Evolutionary conservation across 2,329 filamentous ascomycete genomes (phyloP).

Genomic region (Rhynchosporium agropyri): DNA sequence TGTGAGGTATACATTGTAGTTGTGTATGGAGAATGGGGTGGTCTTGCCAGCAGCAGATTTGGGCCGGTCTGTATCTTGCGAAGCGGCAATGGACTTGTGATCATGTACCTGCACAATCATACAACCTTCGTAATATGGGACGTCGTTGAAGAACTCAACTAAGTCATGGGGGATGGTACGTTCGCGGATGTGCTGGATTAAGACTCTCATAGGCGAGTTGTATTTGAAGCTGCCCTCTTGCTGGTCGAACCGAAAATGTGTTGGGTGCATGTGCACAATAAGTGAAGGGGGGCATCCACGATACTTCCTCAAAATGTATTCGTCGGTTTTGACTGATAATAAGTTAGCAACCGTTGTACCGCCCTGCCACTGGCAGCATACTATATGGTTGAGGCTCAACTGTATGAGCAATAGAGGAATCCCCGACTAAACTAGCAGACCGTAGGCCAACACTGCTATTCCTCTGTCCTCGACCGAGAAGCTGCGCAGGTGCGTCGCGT

Average conservation of each 20-base stretch:
- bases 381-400: constrained; percentile 56
- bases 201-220: constrained; percentile 84
- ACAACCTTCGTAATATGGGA: constrained; percentile 90
- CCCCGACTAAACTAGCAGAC: constrained; percentile 52
- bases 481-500: constrained; percentile 55
- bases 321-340: constrained; percentile 66
- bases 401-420: constrained; percentile 44
- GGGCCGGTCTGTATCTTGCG: constrained; percentile 60
- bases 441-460: constrained; percentile 53
- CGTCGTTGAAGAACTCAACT: constrained; percentile 73
- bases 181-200: constrained; percentile 72
- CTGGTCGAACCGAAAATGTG: constrained; percentile 88
- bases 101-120: constrained; percentile 94
- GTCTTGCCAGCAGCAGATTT: constrained; percentile 62
- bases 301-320: constrained; percentile 84
- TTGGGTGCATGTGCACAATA: constrained; percentile 81
- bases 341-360: constrained; percentile 35
- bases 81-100: constrained; percentile 68
- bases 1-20: constrained; percentile 86
- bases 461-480: constrained; percentile 52
- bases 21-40: constrained; percentile 82
- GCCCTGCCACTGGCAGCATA: constrained; percentile 42
- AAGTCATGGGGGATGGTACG: constrained; percentile 89
- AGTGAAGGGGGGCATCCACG: constrained; percentile 75
- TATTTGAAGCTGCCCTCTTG: constrained; percentile 93